Conservation (phyloP, 2,329 filamentous ascomycete genomes). For the Teratosphaeria destructans region DNA sequence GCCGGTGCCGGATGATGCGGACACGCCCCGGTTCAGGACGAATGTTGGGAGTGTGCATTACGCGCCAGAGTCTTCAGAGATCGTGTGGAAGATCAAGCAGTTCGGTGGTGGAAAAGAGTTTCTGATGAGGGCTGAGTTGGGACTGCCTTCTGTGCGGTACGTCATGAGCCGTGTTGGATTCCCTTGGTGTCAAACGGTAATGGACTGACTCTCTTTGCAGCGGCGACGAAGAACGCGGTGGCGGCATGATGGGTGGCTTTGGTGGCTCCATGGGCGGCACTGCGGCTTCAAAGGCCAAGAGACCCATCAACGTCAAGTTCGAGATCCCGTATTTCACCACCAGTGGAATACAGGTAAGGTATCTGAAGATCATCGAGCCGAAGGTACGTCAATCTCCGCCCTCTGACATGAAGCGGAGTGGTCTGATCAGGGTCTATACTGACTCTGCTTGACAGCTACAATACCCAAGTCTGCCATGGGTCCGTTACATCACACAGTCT, state of each 20-base stretch:
- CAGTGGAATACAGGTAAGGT: conserved; percentile 93
- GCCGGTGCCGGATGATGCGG: conserved; percentile 92
- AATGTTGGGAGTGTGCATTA: conserved; percentile 98
- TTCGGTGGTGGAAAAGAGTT: conserved; percentile 99
- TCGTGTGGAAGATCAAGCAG: conserved; percentile 99
- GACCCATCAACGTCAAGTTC: conserved; percentile 97
- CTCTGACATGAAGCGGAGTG: background rate
- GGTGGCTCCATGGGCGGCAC: conserved; percentile 94
- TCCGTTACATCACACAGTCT: conserved; percentile 96
- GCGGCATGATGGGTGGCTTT: conserved; percentile 95
- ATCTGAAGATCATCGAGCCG: conserved; percentile 97
- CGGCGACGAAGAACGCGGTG: conserved; percentile 88
- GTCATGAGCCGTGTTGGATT: background rate
- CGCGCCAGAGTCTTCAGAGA: conserved; percentile 90
- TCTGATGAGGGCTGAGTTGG: conserved; percentile 92
- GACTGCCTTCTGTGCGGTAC: conserved; percentile 73
- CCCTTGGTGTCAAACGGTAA: background rate
- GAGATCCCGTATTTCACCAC: conserved; percentile 99
- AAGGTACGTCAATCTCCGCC: conserved; percentile 53
- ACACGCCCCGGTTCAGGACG: conserved; percentile 89
- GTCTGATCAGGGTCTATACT: conserved; percentile 7
- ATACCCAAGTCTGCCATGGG: conserved; percentile 97
- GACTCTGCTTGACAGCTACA: conserved; percentile 55
- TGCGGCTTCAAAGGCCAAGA: conserved; percentile 85
- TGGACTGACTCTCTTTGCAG: background rate